Evolutionary conservation across 306 rosid species (phyloP).

Genomic region (Quercus parvula): DNA sequence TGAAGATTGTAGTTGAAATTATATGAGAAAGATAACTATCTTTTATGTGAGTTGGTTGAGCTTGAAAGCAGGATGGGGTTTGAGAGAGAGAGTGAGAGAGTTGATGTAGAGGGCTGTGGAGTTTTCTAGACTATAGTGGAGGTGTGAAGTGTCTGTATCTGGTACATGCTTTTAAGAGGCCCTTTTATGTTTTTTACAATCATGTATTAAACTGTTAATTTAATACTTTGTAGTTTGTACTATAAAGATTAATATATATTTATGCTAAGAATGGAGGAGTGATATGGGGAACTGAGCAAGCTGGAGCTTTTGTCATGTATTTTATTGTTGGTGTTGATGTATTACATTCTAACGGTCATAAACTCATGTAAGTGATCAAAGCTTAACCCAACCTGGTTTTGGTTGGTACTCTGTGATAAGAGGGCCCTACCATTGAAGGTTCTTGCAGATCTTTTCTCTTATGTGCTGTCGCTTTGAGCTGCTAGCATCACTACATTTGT

Average conservation of each 20-base stretch:
- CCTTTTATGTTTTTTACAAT: conserved; percentile 7
- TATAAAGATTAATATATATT: background rate
- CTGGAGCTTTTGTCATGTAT: conserved; percentile 18
- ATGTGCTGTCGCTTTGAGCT: conserved; percentile 8
- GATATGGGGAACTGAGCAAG: conserved; percentile 37
- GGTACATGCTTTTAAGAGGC: conserved; percentile 20
- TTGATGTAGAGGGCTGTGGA: conserved; percentile 6
- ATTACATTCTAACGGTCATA: conserved; percentile 56
- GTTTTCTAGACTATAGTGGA: conserved; percentile 33
- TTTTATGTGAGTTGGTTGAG: conserved; percentile 8
- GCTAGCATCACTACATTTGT: background rate
- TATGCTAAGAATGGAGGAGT: conserved; percentile 4
- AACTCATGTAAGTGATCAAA: conserved; percentile 41
- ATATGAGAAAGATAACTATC: conserved; percentile 1
- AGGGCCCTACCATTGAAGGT: conserved; percentile 13
- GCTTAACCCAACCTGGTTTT: conserved; percentile 34
- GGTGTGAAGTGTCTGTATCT: conserved; percentile 26
- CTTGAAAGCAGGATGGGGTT: background rate
- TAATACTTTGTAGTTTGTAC: background rate
- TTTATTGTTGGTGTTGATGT: background rate
- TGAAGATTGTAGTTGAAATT: conserved; percentile 7
- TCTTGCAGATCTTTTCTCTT: background rate
- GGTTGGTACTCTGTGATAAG: background rate
- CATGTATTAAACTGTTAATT: background rate
- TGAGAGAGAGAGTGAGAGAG: conserved; percentile 7